Base-by-base conservation (phyloP, 1,284 basidiomycete genomes). In the Leccinum angustisporum region DNA sequence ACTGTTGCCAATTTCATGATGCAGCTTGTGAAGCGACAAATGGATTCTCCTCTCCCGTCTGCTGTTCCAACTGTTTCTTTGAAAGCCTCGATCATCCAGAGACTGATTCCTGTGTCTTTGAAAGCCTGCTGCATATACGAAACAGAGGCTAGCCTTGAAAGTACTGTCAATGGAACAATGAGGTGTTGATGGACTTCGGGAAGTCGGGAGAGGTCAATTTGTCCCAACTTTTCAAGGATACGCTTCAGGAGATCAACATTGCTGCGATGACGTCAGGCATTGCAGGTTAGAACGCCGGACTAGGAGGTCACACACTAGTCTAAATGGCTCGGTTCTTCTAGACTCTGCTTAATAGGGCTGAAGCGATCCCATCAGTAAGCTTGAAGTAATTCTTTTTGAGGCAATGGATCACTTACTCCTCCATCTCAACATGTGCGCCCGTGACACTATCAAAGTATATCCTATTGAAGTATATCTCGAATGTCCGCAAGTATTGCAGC, bases 401-500 rank as follows among this genome's bases (percentile, higher is more conserved):
- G 3, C 14, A 9, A 18, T 10, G 21, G 16, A n/a, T 30, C 27
- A 60, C 60, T 40, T 7, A 61, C 60, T 33, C 38, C 0, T 61
- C 9, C 5, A 52, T 21, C 16, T 30, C 16, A 1, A 13, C 13
- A 33, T 46, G 30, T 3, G 25, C 18, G 3, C 51, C 50, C 6
- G 43, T 31, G n/a, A 54, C 18, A 31, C 1, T 11, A 34, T 54
- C 60, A 21, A 80, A 75, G 68, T 84, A 83, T 38, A 84, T 67
- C 53, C 5, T 60, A 34, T 54, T 54, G 16, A 80, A 74, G 68
- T 84, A 83, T 38, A 84, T 67, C 53, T 81, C 70, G 25, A 72
- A 72, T 43, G 85, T 81, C 56, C 72, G 33, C 8, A 52, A 61
- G 31, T 55, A 62, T 16, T 62, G 59, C 5, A 51, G 13, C 16